Evolutionary conservation across 768 basidiomycete species (phyloP).

Genomic region (Cubamyces sp.): DNA sequence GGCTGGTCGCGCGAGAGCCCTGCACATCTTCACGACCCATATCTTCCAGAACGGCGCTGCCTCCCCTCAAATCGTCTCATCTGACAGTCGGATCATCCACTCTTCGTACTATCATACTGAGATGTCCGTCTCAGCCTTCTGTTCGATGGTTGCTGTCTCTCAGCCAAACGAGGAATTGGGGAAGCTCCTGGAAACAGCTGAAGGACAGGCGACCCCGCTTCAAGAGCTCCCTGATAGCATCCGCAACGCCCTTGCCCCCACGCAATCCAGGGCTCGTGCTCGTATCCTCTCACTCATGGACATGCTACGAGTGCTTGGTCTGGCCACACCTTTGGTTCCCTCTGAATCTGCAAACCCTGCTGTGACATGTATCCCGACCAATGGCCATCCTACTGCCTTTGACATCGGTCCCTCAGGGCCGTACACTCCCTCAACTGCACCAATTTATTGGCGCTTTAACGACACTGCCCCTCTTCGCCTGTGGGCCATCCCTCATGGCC

Average conservation of each 20-base stretch:
- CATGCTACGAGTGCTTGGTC: constrained; percentile 56
- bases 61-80: constrained; percentile 54
- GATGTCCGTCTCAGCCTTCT: constrained; percentile 66
- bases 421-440: constrained; percentile 53
- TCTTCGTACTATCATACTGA: constrained; percentile 65
- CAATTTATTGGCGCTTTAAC: constrained; percentile 68
- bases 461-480: constrained; percentile 57
- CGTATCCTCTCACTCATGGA: constrained; percentile 66
- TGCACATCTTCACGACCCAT: constrained; percentile 60
- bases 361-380: constrained; percentile 49
- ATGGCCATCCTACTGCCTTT: constrained; percentile 50
- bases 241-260: constrained; percentile 56
- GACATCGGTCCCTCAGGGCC: constrained; percentile 46
- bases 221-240: constrained; percentile 57
- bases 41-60: constrained; percentile 46
- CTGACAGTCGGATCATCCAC: constrained; percentile 58
- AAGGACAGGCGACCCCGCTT: constrained; percentile 53
- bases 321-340: constrained; percentile 60
- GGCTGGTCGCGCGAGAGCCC: constrained; percentile 60
- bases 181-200: constrained; percentile 50
- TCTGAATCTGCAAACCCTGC: constrained; percentile 46
- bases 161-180: constrained; percentile 60
- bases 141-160: constrained; percentile 62
- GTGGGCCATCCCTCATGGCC: constrained; percentile 56
- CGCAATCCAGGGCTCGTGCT: constrained; percentile 58